Conservation (phyloP, 2,329 filamentous ascomycete species). For the Aspergillus proliferans region DNA sequence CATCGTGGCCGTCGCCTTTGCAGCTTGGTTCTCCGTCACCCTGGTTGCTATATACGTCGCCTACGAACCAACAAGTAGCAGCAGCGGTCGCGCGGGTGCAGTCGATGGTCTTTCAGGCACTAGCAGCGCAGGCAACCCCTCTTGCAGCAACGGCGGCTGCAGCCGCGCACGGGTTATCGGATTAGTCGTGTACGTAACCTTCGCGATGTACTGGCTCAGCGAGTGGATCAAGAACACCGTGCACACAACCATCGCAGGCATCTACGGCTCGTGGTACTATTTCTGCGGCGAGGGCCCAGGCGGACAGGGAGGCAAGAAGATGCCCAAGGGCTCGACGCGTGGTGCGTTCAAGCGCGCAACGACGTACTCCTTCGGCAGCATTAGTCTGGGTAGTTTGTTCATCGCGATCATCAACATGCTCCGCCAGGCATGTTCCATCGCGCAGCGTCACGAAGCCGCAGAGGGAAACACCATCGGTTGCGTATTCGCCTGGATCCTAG, state of each 20-base stretch:
- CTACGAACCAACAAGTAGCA: constrained; percentile 57
- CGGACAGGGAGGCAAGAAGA: constrained; percentile 34
- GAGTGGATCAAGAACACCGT: constrained; percentile 94
- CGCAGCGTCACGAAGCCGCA: constrained; percentile 57
- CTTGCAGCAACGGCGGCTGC: constrained; percentile 58
- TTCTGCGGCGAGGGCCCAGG: constrained; percentile 60
- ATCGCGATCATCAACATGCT: constrained; percentile 83
- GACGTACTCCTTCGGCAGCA: constrained; percentile 89
- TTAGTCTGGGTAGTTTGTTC: constrained; percentile 76
- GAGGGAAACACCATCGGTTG: constrained; percentile 63
- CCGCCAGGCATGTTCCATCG: constrained; percentile 75
- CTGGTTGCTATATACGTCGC: constrained; percentile 80
- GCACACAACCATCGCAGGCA: constrained; percentile 77
- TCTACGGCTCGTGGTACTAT: constrained; percentile 84
- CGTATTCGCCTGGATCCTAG: constrained; percentile 66
- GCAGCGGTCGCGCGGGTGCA: constrained; percentile 3
- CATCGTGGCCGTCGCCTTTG: constrained; percentile 66
- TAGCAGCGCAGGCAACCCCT: constrained; percentile 39
- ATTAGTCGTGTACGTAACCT: constrained; percentile 77
- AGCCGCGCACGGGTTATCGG: constrained; percentile 74
- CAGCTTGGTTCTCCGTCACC: constrained; percentile 80
- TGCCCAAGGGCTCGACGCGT: constrained; percentile 71
- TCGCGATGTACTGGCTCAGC: constrained; percentile 88
- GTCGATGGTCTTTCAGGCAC: neutral
- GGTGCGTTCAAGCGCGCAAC: constrained; percentile 75